A percentile compares a stretch with the other conserved stretches of the same genome.
These are phyloP conservation scores for Pistacia integerrima DNA, from an alignment of 345 rosid genomes.

Conservation along the genomic window DNA sequence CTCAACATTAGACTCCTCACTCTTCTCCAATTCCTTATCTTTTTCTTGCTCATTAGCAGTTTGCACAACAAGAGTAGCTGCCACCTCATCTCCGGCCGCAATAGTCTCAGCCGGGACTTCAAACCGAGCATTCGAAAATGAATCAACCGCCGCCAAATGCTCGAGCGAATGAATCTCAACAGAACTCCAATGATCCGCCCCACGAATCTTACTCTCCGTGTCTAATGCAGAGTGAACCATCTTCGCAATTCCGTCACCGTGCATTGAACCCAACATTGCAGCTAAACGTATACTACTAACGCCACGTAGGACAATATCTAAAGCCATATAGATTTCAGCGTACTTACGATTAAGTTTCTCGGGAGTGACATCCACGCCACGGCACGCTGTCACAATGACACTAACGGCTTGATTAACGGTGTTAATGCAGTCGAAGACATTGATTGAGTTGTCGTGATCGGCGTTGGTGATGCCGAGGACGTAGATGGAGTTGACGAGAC, in stretches of 20 bases:
- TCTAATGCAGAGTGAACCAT: slow-evolving; percentile 96
- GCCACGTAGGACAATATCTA: slow-evolving; percentile 91
- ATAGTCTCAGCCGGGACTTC: slow-evolving; percentile 86
- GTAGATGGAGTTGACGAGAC: slow-evolving; percentile 92
- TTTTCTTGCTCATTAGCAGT: slow-evolving; percentile 46
- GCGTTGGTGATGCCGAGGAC: slow-evolving; percentile 86
- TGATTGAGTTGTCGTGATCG: slow-evolving; percentile 83
- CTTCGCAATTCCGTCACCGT: slow-evolving; percentile 94
- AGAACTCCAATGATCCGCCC: slow-evolving; percentile 76
- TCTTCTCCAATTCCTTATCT: slow-evolving; percentile 39
- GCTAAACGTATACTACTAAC: slow-evolving; percentile 87
- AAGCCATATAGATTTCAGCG: slow-evolving; percentile 97
- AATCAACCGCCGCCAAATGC: slow-evolving; percentile 64
- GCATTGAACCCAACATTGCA: slow-evolving; percentile 94
- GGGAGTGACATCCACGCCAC: slow-evolving; percentile 99
- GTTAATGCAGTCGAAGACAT: slow-evolving; percentile 94
- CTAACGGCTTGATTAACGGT: slow-evolving; percentile 96
- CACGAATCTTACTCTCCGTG: slow-evolving; percentile 89
- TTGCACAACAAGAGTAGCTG: slow-evolving; percentile 48
- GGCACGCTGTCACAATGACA: slow-evolving; percentile 94
- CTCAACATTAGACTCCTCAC: slow-evolving; percentile 58
- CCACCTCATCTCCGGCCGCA: slow-evolving; percentile 79
- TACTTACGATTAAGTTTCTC: slow-evolving; percentile 89
- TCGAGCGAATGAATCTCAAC: slow-evolving; percentile 66
- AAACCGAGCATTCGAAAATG: slow-evolving; percentile 59